These are phyloP conservation scores for bread wheat (Triticum aestivum) DNA, from an alignment of 176 grass and related monocot genomes.

Conservation along the genomic window DNA sequence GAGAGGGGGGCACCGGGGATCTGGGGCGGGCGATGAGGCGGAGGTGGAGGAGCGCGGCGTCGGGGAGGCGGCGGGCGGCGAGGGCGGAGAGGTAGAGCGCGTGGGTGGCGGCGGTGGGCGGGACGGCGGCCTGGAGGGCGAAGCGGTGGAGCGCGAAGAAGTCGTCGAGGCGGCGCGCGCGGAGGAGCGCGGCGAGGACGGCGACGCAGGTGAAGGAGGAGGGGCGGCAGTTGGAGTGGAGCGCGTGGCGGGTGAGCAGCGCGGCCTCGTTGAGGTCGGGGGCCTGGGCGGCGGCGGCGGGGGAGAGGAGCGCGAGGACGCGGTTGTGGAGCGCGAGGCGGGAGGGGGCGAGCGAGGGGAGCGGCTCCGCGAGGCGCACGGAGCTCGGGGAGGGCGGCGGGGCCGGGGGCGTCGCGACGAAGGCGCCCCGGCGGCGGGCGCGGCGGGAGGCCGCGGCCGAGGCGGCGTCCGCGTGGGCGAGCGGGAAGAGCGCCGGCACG, in stretches of 20 bases:
- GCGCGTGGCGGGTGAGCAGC: conserved; percentile 83
- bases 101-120: conserved; percentile 74
- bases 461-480: conserved; percentile 41
- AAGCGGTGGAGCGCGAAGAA: conserved; percentile 90
- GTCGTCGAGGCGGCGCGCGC: conserved; percentile 55
- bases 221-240: conserved; percentile 94
- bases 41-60: conserved; percentile 71
- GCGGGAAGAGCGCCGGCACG: conserved; percentile 56
- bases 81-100: conserved; percentile 80
- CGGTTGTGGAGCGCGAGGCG: conserved; percentile 75
- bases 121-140: conserved; percentile 73
- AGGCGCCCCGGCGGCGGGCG: conserved; percentile 37
- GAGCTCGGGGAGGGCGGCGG: conserved; percentile 32
- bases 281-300: not conserved
- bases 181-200: conserved; percentile 73
- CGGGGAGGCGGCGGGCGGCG: conserved; percentile 52
- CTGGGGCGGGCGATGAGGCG: conserved; percentile 60
- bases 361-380: conserved; percentile 65
- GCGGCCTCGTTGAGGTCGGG: conserved; percentile 68
- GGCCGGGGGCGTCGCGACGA: conserved; percentile 40
- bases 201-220: conserved; percentile 73
- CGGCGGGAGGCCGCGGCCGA: conserved; percentile 42
- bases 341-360: conserved; percentile 58
- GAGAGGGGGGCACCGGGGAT: conserved; percentile 58
- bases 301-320: conserved; percentile 69